These are phyloP conservation scores for Apiotrichum veenhuisii DNA, from an alignment of 1,284 basidiomycete genomes.

Conservation along the genomic window DNA sequence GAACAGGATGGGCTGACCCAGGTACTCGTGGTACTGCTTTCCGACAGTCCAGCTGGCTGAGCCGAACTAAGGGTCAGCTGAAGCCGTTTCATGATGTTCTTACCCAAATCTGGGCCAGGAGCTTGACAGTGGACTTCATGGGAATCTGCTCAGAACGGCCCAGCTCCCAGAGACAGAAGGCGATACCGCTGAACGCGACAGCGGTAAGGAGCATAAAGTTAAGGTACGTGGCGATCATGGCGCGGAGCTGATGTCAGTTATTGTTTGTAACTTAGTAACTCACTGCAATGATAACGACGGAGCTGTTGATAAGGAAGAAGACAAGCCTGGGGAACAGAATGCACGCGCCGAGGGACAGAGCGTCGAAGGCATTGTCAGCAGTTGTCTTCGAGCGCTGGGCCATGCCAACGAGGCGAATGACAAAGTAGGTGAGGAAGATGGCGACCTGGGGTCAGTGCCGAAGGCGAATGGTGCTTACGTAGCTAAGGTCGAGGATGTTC, in stretches of 20 bases:
- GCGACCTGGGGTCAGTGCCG: constrained; percentile 48
- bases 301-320: constrained; percentile 79
- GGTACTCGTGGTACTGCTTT: constrained; percentile 66
- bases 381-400: constrained; percentile 55
- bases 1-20: constrained; percentile 77
- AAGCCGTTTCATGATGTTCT: constrained; percentile 33
- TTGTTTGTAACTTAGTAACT: constrained; percentile 19
- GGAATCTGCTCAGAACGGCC: constrained; percentile 53
- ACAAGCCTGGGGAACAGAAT: constrained; percentile 81
- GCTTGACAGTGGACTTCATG: constrained; percentile 57
- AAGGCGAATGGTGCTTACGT: constrained; percentile 42
- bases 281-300: constrained; percentile 71
- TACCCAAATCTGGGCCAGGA: constrained; percentile 50
- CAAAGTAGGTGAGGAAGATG: constrained; percentile 67
- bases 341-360: constrained; percentile 77
- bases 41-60: constrained; percentile 15
- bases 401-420: constrained; percentile 64
- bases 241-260: constrained; percentile 56
- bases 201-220: constrained; percentile 76
- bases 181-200: constrained; percentile 68
- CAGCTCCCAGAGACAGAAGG: constrained; percentile 77
- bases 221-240: constrained; percentile 67
- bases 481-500: constrained; percentile 80
- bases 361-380: constrained; percentile 72
- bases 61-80: constrained; percentile 32